Percentiles rank a stretch among this genome's conserved stretches.
Evolutionary conservation across 2,329 filamentous ascomycete species (phyloP).

Genomic region (Lecanicillium sp.): DNA sequence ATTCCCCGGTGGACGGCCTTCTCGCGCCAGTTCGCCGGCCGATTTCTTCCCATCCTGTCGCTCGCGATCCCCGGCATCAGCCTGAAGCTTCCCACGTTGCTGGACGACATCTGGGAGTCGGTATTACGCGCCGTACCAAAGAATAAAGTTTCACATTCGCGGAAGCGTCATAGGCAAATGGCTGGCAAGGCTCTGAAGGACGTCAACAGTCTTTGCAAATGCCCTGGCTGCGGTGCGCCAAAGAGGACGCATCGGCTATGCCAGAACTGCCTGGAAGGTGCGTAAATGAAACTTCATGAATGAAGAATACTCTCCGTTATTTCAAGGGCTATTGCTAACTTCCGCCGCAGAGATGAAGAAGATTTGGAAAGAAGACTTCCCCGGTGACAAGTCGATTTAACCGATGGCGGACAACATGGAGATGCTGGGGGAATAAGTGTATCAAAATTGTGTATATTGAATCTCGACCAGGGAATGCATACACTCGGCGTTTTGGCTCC

Average conservation of each 20-base stretch:
- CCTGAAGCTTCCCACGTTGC: conserved; percentile 45
- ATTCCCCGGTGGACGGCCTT: conserved; percentile 34
- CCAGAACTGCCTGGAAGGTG: conserved; percentile 78
- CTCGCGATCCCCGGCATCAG: conserved; percentile 55
- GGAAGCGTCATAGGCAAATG: conserved; percentile 88
- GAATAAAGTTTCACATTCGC: conserved; percentile 97
- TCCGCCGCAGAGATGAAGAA: conserved; percentile 33
- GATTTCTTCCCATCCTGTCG: conserved; percentile 45
- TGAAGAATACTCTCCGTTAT: too few species aligned
- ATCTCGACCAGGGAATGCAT: conserved; percentile 21
- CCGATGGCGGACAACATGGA: conserved; percentile 7
- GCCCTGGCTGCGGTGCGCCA: conserved; percentile 76
- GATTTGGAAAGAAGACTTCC: conserved; percentile 34
- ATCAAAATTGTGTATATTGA: conserved; percentile 22
- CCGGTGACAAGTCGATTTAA: conserved; percentile 24
- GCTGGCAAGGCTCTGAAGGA: conserved; percentile 93
- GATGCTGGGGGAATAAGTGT: conserved; percentile 10
- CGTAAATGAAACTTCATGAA: conserved; percentile 21
- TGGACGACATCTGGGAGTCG: conserved; percentile 86
- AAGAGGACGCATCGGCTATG: conserved; percentile 90
- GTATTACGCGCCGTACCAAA: conserved; percentile 90
- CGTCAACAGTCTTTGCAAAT: conserved; percentile 77
- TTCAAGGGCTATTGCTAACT: conserved; percentile 7
- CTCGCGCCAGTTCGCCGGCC: conserved; percentile 35
- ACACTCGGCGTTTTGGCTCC: conserved; percentile 24